A percentile compares a stretch with the other conserved stretches of the same genome.
These are phyloP conservation scores for Chlamydomonas eustigma DNA, from an alignment of 139 green algal species.

Conservation along the genomic window DNA sequence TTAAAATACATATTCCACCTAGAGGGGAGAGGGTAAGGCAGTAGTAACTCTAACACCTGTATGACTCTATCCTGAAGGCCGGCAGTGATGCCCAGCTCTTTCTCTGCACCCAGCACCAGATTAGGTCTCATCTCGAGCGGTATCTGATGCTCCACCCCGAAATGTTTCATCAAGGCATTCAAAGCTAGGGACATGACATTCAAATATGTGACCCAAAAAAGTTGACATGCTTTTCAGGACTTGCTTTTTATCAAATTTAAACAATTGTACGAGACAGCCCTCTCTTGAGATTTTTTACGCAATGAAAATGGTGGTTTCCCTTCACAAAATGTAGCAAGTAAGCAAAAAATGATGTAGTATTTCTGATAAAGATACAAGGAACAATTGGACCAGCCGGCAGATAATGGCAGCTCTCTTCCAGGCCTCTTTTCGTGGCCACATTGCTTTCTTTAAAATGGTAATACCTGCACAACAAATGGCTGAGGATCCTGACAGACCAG, in stretches of 20 bases:
- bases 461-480: constrained; percentile 76
- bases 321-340: too few relatives aligned
- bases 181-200: constrained; percentile 54
- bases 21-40: too few relatives aligned
- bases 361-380: background rate
- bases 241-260: too few relatives aligned
- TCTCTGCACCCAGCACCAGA: constrained; percentile 73
- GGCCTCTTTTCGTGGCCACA: too few relatives aligned
- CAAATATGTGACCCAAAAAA: too few relatives aligned
- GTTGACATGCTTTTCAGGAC: too few relatives aligned
- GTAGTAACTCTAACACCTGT: constrained; percentile 5
- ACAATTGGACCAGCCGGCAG: too few relatives aligned
- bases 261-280: too few relatives aligned
- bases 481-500: constrained; percentile 80
- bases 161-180: constrained; percentile 77
- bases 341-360: background rate
- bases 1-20: too few relatives aligned
- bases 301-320: too few relatives aligned
- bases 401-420: background rate
- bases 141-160: constrained; percentile 51
- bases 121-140: constrained; percentile 46
- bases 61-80: constrained; percentile 59
- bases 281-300: too few relatives aligned
- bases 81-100: constrained; percentile 80
- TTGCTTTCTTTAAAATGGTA: too few relatives aligned